These are phyloP conservation scores for Neurospora sp. DNA, from an alignment of 495 filamentous ascomycete genomes.

Conservation along the genomic window DNA sequence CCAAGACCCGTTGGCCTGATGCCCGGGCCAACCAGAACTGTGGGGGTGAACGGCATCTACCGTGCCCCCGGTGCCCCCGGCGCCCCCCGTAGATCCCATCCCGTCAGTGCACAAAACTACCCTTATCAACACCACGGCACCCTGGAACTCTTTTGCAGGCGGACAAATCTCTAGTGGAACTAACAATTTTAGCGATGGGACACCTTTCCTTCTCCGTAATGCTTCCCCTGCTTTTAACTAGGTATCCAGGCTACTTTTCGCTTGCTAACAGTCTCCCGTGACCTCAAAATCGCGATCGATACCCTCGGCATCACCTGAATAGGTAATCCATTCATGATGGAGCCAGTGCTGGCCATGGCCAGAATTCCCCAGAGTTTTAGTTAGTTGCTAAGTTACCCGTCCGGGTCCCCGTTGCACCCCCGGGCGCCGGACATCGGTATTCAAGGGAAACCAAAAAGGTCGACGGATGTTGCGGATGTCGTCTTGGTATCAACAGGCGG, in stretches of 20 bases:
- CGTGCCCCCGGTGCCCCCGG: not conserved
- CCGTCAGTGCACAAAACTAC: not conserved
- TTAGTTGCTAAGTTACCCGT: not conserved
- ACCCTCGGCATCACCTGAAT: not conserved
- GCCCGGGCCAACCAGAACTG: not conserved
- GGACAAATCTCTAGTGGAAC: not conserved
- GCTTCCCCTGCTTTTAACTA: not conserved
- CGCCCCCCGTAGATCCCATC: not conserved
- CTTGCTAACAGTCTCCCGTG: not conserved
- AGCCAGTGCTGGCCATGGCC: not conserved
- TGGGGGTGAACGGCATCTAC: not conserved
- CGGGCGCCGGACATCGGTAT: not conserved
- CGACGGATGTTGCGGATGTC: too few relatives aligned
- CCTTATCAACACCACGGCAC: not conserved
- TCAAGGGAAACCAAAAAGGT: not conserved
- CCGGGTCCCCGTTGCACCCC: not conserved
- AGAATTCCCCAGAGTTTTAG: not conserved
- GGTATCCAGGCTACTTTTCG: not conserved
- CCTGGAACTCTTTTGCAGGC: not conserved
- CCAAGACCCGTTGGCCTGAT: not conserved
- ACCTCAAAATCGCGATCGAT: not conserved
- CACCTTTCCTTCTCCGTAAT: conserved; percentile 21
- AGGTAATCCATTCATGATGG: not conserved
- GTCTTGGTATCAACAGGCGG: not conserved
- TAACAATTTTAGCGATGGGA: not conserved